A percentile compares a stretch with the other conserved stretches of the same genome.
Evolutionary conservation across 2,329 filamentous ascomycete genomes (phyloP).

Genomic region (Stemphylium beticola): DNA sequence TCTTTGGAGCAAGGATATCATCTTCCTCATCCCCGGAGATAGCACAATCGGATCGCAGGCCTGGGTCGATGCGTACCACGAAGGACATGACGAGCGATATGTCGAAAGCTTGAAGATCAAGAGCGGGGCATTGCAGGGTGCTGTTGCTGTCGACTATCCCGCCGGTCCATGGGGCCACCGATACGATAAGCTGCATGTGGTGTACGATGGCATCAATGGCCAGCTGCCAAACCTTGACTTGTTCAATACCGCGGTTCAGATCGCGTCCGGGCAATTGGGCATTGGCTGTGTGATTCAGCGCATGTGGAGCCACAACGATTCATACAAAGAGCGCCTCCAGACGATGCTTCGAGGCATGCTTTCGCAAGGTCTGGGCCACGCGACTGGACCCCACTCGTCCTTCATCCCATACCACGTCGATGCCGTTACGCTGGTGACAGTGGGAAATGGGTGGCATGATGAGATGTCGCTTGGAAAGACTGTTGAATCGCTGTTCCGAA

Average conservation of each 20-base stretch:
- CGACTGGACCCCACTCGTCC: conserved; percentile 88
- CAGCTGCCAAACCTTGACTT: conserved; percentile 95
- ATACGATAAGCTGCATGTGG: conserved; percentile 87
- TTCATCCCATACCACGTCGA: conserved; percentile 99
- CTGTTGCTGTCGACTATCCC: conserved; percentile 91
- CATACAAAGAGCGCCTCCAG: conserved; percentile 79
- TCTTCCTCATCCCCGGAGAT: conserved; percentile 87
- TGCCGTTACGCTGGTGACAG: conserved; percentile 89
- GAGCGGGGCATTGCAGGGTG: conserved; percentile 90
- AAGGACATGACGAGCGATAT: conserved; percentile 74
- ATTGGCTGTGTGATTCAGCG: conserved; percentile 83
- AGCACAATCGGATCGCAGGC: conserved; percentile 90
- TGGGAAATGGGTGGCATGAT: conserved; percentile 93
- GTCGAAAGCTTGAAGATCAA: conserved; percentile 84
- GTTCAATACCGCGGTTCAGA: conserved; percentile 89
- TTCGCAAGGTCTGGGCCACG: conserved; percentile 86
- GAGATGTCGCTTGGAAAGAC: conserved; percentile 94
- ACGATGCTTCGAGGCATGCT: conserved; percentile 94
- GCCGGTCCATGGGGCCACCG: conserved; percentile 70
- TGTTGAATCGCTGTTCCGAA: conserved; percentile 88
- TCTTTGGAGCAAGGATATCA: conserved; percentile 98
- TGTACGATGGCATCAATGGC: conserved; percentile 95
- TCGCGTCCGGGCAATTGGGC: conserved; percentile 90
- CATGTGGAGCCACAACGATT: conserved; percentile 78
- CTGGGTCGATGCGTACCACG: conserved; percentile 98